phyloP scores from a whole-genome alignment of 768 basidiomycete species.

The Xerocomellus dryophilus region DNA sequence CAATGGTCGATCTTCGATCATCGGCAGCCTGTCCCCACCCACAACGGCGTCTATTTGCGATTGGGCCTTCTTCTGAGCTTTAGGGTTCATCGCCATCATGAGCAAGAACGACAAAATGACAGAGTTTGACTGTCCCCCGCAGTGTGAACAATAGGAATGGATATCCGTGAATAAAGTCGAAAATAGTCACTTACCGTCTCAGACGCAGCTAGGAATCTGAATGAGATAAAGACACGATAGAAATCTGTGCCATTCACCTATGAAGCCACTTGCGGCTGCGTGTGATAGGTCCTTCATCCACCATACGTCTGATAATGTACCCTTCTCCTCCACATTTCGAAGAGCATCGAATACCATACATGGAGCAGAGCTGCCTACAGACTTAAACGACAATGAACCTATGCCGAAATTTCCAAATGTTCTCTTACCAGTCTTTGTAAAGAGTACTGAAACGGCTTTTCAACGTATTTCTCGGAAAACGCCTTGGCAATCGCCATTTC shows the following conservation, averaged over 20 bases:
- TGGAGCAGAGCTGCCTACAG: conserved; percentile 5
- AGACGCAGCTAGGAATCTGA: conserved; percentile 11
- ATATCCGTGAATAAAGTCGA: neutral
- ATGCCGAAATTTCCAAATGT: neutral
- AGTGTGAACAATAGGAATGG: neutral
- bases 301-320: neutral
- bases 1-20: conserved; percentile 13
- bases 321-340: conserved; percentile 6
- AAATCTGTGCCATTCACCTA: conserved; percentile 5
- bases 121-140: conserved; percentile 20
- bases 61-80: conserved; percentile 19
- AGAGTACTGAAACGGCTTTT: conserved; percentile 14
- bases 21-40: conserved; percentile 12
- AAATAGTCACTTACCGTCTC: conserved; percentile 15
- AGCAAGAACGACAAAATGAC: conserved; percentile 21
- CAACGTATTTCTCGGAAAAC: conserved; percentile 14
- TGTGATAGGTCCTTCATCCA: conserved; percentile 18
- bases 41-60: conserved; percentile 22
- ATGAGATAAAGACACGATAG: neutral
- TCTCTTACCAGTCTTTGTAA: conserved; percentile 19
- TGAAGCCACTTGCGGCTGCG: conserved; percentile 22
- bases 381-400: conserved; percentile 6
- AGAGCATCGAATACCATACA: conserved; percentile 24
- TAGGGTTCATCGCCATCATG: conserved; percentile 17
- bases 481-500: conserved; percentile 19